These are phyloP conservation scores for Populus deltoides DNA, from an alignment of 345 rosid genomes.

Conservation along the genomic window DNA sequence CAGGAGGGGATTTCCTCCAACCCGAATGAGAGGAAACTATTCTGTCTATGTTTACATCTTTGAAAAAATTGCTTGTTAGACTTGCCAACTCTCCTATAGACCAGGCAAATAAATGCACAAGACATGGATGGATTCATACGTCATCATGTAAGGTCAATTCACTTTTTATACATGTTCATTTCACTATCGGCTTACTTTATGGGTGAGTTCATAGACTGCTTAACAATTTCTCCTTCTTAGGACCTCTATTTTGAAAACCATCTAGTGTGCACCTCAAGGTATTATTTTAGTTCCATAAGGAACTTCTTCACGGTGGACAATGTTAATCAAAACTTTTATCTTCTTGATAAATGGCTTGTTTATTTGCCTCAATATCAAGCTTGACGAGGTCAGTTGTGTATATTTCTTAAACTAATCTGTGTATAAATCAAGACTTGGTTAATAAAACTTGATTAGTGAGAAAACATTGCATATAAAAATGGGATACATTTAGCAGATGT, in stretches of 20 bases:
- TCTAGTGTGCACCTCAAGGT: not conserved
- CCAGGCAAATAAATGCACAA: not conserved
- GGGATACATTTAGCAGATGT: not conserved
- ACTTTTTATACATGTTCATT: not conserved
- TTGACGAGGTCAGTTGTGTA: not conserved
- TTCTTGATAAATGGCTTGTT: not conserved
- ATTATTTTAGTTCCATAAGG: not conserved
- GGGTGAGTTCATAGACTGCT: not conserved
- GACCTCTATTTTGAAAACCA: not conserved
- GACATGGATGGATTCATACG: not conserved
- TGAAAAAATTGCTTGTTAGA: not conserved
- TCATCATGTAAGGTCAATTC: not conserved
- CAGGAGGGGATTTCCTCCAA: not conserved
- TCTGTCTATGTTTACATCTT: not conserved
- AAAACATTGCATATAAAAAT: not conserved
- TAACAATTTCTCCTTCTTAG: not conserved
- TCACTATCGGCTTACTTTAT: not conserved
- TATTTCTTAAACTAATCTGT: not conserved
- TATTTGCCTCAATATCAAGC: not conserved
- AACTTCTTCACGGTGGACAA: not conserved
- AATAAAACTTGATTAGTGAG: not conserved
- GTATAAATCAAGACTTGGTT: not conserved
- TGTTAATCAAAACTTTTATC: not conserved
- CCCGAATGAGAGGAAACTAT: not conserved
- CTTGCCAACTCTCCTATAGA: not conserved